A percentile compares a stretch with the other conserved stretches of the same genome.
phyloP scores from a whole-genome alignment of 2,329 filamentous ascomycete species.

The Beauveria pseudobassiana region DNA sequence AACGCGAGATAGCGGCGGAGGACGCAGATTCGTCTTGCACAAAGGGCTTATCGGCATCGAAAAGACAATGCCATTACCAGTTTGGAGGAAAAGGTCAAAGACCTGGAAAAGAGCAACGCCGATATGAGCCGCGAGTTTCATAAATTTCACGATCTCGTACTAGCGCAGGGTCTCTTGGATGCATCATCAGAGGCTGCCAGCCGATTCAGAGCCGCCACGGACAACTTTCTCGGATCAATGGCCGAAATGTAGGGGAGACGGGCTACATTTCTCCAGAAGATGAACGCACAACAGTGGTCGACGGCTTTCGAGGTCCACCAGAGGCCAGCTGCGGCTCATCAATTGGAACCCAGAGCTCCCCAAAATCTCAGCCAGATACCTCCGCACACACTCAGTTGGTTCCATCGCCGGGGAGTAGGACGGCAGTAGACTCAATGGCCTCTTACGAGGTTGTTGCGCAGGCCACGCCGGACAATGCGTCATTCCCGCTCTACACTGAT shows the following conservation, averaged over 20 bases:
- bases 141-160: conserved; percentile 55
- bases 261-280: conserved; percentile 13
- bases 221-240: conserved; percentile 51
- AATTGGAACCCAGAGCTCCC: neutral
- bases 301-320: neutral
- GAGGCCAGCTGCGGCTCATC: conserved; percentile 1
- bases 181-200: conserved; percentile 48
- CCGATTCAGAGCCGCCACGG: conserved; percentile 48
- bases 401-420: neutral
- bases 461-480: conserved; percentile 45
- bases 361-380: conserved; percentile 6
- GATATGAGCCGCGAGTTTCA: conserved; percentile 68
- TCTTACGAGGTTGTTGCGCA: conserved; percentile 44
- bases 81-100: conserved; percentile 61
- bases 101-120: conserved; percentile 61
- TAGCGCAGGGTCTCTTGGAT: conserved; percentile 50
- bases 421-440: conserved; percentile 8
- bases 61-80: conserved; percentile 76
- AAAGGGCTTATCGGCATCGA: conserved; percentile 75
- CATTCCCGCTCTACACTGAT: conserved; percentile 37
- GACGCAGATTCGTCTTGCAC: conserved; percentile 80
- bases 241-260: conserved; percentile 32
- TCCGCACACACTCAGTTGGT: neutral
- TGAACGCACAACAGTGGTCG: conserved; percentile 4
- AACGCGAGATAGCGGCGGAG: conserved; percentile 56